Conservation (phyloP, 2,329 filamentous ascomycete species). For the Pyrenochaeta sp. region DNA sequence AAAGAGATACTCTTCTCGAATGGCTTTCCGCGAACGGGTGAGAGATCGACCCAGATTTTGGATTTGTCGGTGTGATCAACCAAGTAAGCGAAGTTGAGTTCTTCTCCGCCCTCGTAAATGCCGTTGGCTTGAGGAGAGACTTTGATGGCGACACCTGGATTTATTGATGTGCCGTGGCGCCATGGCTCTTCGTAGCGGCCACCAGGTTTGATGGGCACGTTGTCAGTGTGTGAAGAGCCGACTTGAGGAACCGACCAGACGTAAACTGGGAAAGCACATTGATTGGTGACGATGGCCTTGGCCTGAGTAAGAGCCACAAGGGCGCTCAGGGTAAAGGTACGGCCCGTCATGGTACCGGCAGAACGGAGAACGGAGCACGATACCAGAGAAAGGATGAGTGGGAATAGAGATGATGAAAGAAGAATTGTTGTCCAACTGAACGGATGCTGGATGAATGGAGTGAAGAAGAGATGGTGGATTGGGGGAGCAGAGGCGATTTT, state of each 20-base stretch:
- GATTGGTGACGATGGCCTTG: conserved; percentile 38
- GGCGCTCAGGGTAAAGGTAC: conserved; percentile 18
- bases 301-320: conserved; percentile 28
- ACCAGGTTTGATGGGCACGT: conserved; percentile 23
- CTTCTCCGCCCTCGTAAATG: conserved; percentile 21
- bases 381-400: conserved; percentile 4
- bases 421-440: conserved; percentile 17
- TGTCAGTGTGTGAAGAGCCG: conserved; percentile 19
- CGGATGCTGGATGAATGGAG: conserved; percentile 20
- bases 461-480: conserved; percentile 20
- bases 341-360: conserved; percentile 22
- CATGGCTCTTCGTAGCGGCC: conserved; percentile 32
- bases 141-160: conserved; percentile 37
- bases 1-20: conserved; percentile 21
- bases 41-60: conserved; percentile 30
- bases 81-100: conserved; percentile 37
- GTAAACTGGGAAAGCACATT: conserved; percentile 27
- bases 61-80: conserved; percentile 19
- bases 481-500: conserved; percentile 5
- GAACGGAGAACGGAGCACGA: neutral
- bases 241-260: conserved; percentile 30
- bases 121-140: conserved; percentile 28
- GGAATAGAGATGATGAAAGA: conserved; percentile 14
- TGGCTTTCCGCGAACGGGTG: conserved; percentile 17
- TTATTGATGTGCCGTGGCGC: conserved; percentile 22